A percentile compares a stretch with the other conserved stretches of the same genome.
Conservation (phyloP, 306 rosid genomes). For the Corylus americana region DNA sequence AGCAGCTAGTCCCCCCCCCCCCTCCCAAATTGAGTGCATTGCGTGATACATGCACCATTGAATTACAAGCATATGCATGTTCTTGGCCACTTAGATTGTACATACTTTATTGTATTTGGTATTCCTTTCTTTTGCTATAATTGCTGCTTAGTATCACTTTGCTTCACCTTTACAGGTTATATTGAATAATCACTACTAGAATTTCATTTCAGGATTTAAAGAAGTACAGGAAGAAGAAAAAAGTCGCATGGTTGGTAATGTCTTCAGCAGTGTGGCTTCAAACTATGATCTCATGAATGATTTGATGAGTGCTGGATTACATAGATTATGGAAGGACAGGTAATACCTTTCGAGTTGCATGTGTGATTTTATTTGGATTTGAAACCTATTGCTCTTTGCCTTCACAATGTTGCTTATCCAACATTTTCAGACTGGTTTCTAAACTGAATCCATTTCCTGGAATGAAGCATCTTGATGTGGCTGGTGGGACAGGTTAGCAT, state of each 20-base stretch:
- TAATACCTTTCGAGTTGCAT: slow-evolving; percentile 12
- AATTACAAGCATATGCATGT: not conserved
- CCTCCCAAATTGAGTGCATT: not conserved
- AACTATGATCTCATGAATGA: slow-evolving; percentile 90
- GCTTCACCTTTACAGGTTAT: slow-evolving; percentile 7
- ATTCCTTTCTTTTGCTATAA: not conserved
- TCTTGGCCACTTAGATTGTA: not conserved
- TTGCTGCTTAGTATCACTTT: not conserved
- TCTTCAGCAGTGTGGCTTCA: slow-evolving; percentile 87
- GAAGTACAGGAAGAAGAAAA: slow-evolving; percentile 92
- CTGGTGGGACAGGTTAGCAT: slow-evolving; percentile 92
- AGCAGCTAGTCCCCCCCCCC: not conserved
- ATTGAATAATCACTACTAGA: slow-evolving; percentile 1
- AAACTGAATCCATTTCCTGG: slow-evolving; percentile 90
- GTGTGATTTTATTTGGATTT: slow-evolving; percentile 7
- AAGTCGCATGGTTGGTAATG: slow-evolving; percentile 79
- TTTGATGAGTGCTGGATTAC: slow-evolving; percentile 91
- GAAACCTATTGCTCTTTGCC: slow-evolving; percentile 5
- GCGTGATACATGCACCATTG: not conserved
- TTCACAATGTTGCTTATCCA: slow-evolving; percentile 21
- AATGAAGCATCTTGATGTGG: slow-evolving; percentile 95
- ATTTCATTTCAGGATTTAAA: slow-evolving; percentile 62
- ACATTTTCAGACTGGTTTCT: slow-evolving; percentile 71
- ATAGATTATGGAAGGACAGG: slow-evolving; percentile 98
- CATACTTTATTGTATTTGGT: not conserved